Conservation (phyloP, 441 rosid genomes). For the Mallotus japonicus region DNA sequence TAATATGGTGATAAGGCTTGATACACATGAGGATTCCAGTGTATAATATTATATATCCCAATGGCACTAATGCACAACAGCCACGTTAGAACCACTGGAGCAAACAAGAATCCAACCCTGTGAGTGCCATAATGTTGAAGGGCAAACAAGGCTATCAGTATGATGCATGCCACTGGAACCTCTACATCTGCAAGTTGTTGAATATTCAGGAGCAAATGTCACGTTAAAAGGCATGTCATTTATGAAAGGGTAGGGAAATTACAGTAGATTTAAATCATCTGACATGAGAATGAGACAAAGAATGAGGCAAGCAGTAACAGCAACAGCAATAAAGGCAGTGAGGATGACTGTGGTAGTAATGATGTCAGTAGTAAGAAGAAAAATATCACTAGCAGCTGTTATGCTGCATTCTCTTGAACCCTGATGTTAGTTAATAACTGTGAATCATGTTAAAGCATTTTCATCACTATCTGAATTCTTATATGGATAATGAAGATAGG, state of each 20-base stretch:
- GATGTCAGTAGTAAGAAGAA: neutral
- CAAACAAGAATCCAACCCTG: slow-evolving; percentile 85
- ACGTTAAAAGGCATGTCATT: slow-evolving; percentile 5
- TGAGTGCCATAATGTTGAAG: slow-evolving; percentile 97
- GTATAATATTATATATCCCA: slow-evolving; percentile 72
- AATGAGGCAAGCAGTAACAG: neutral
- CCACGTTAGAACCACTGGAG: slow-evolving; percentile 84
- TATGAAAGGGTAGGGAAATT: neutral
- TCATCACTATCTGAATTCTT: neutral
- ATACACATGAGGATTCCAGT: slow-evolving; percentile 91
- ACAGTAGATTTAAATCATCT: slow-evolving; percentile 5
- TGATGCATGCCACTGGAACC: slow-evolving; percentile 76
- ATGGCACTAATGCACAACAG: slow-evolving; percentile 79
- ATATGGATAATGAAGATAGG: neutral
- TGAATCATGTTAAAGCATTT: too few species aligned
- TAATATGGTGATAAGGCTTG: slow-evolving; percentile 89
- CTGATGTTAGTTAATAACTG: neutral
- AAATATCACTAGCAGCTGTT: neutral
- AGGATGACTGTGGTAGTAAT: neutral
- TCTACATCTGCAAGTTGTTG: slow-evolving; percentile 61
- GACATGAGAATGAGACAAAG: neutral
- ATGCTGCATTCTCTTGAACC: slow-evolving; percentile 2
- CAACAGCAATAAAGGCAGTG: neutral
- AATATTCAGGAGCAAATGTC: slow-evolving; percentile 18
- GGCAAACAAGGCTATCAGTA: slow-evolving; percentile 78